Base-by-base conservation (phyloP, 345 rosid genomes). In the Draba incana region DNA sequence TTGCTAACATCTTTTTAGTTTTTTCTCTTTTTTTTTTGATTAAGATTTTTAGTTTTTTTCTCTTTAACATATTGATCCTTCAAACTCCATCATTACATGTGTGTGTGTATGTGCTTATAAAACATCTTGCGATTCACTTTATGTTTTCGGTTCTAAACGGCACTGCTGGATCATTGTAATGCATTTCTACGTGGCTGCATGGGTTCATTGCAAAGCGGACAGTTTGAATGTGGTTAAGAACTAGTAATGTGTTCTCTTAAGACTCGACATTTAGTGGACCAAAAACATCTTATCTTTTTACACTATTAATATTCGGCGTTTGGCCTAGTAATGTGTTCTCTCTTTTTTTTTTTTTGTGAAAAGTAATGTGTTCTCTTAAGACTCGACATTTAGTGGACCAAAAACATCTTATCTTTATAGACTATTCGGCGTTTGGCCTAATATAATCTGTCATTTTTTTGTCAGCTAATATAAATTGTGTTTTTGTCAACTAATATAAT, bases 331-430 rank as follows among this genome's bases (percentile, higher is more conserved):
- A n/a, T n/a, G n/a, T n/a, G n/a, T n/a, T n/a, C n/a, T n/a, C n/a
- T n/a, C n/a, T n/a, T n/a, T n/a, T n/a, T n/a, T n/a, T n/a, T n/a
- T n/a, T n/a, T n/a, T n/a, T n/a, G n/a, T n/a, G n/a, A n/a, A n/a
- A n/a, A 67, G 63, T 56, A 35, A 56, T 44, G 63, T 55, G 35
- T 67, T 55, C 54, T 20, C 61, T 53, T 15, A 41, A 1, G 25
- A 66, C 61, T 66, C 51, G 70, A 66, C 8, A 27, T 16, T 30
- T 42, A 33, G 52, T 66, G 70, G 70, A 53, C 70, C 43, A 43
- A 43, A 16, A 51, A 39, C 39, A 52, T 65, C 16, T 48, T 33
- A 33, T 33, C 6, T 28, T 28, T 25, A 30, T 41, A 16, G 4
- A 13, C 38, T 28, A 4, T 64, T 14, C 38, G 5, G n/a, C 4